phyloP scores from a whole-genome alignment of 192 early-diverging fungal genomes.

The Oehlia diaphana region DNA sequence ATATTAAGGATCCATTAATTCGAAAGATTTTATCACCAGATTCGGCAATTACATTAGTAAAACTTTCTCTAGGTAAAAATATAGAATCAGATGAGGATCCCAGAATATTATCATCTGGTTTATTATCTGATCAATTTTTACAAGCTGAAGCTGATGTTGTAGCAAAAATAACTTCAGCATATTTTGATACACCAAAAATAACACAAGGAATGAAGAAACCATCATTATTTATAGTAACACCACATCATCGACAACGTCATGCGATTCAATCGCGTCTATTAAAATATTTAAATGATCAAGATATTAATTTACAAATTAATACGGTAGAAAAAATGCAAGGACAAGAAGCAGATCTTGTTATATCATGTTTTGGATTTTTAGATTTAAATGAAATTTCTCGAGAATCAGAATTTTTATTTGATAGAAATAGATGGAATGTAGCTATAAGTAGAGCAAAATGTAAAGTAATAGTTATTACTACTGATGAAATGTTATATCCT shows the following conservation, averaged over 20 bases:
- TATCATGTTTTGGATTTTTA: conserved; percentile 58
- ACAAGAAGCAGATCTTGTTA: conserved; percentile 58
- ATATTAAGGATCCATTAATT: conserved; percentile 31
- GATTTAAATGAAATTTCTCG: conserved; percentile 29
- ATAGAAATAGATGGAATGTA: conserved; percentile 50
- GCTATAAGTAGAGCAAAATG: conserved; percentile 45
- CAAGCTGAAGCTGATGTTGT: conserved; percentile 43
- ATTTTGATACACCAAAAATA: conserved; percentile 31
- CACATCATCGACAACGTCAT: conserved; percentile 49
- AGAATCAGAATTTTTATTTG: conserved; percentile 42
- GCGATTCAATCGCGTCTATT: conserved; percentile 31
- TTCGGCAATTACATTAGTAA: conserved; percentile 39
- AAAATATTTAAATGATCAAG: conserved; percentile 16
- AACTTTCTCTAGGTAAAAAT: conserved; percentile 32
- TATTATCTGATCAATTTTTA: conserved; percentile 19
- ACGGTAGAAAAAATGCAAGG: conserved; percentile 60
- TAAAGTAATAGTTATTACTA: conserved; percentile 40
- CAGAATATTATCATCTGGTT: neutral
- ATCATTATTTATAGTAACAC: conserved; percentile 43
- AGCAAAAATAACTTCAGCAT: conserved; percentile 36
- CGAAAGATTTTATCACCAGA: conserved; percentile 36
- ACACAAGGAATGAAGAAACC: conserved; percentile 25
- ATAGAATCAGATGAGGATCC: neutral
- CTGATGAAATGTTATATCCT: conserved; percentile 33
- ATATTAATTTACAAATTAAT: conserved; percentile 41